Evolutionary conservation across 148 eudicot species (phyloP).

Genomic region (Silene conica): DNA sequence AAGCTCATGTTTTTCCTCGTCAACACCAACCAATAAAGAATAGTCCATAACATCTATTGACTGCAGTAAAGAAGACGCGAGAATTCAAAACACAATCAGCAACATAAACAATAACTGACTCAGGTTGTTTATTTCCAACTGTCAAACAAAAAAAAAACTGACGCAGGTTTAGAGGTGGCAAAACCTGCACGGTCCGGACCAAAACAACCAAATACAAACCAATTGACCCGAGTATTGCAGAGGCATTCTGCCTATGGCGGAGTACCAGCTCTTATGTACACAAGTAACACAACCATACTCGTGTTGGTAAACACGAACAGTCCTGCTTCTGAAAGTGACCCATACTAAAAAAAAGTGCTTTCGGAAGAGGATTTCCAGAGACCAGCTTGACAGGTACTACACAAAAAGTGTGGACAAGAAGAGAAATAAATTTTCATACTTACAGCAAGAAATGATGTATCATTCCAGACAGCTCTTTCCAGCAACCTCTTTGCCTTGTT

Average conservation of each 20-base stretch:
- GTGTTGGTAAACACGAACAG: too few relatives aligned
- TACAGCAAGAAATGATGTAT: conserved; percentile 77
- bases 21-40: conserved; percentile 63
- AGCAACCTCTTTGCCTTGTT: conserved; percentile 65
- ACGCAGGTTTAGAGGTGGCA: too few relatives aligned
- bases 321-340: too few relatives aligned
- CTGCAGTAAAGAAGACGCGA: conserved; percentile 23
- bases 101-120: not conserved
- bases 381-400: too few relatives aligned
- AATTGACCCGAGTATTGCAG: not conserved
- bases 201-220: not conserved
- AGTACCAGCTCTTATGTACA: too few relatives aligned
- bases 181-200: too few relatives aligned
- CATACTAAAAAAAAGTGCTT: too few relatives aligned
- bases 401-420: not conserved
- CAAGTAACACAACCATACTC: too few relatives aligned
- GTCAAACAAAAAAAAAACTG: not conserved
- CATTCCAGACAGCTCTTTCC: conserved; percentile 87
- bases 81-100: conserved; percentile 2
- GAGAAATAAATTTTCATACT: conserved; percentile 16
- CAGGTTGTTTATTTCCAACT: too few relatives aligned
- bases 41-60: conserved; percentile 71
- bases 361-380: too few relatives aligned
- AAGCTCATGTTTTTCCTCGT: conserved; percentile 56
- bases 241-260: not conserved